phyloP scores from a whole-genome alignment of 768 basidiomycete genomes.

The Mycena crocata region DNA sequence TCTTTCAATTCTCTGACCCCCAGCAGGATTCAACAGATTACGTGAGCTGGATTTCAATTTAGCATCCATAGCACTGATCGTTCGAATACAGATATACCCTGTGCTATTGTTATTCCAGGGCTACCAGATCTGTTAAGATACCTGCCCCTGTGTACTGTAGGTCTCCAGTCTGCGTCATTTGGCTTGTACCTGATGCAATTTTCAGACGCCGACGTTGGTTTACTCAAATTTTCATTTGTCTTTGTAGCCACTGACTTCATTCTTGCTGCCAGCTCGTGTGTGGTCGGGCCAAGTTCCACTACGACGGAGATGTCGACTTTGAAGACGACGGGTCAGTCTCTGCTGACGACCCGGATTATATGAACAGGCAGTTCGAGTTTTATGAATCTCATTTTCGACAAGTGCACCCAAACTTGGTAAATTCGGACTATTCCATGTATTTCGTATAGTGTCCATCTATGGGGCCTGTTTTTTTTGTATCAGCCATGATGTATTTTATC shows the following conservation, averaged over 20 bases:
- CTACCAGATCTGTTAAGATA: constrained; percentile 79
- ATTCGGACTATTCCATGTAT: constrained; percentile 40
- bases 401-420: constrained; percentile 42
- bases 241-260: background rate
- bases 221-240: background rate
- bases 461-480: too few relatives aligned
- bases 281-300: constrained; percentile 64
- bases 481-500: background rate
- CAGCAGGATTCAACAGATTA: constrained; percentile 1
- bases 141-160: constrained; percentile 80
- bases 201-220: constrained; percentile 67
- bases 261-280: constrained; percentile 60
- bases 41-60: background rate
- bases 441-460: constrained; percentile 39
- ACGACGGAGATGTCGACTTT: constrained; percentile 49
- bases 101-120: constrained; percentile 76
- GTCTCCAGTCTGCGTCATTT: constrained; percentile 31
- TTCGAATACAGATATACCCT: constrained; percentile 50
- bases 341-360: constrained; percentile 36
- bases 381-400: constrained; percentile 49
- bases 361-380: constrained; percentile 35
- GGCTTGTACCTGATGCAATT: background rate
- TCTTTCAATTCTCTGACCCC: background rate
- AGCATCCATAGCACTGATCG: background rate
- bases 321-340: constrained; percentile 51